phyloP scores from a whole-genome alignment of 2,329 filamentous ascomycete species.

The Pseudocercospora musae region DNA sequence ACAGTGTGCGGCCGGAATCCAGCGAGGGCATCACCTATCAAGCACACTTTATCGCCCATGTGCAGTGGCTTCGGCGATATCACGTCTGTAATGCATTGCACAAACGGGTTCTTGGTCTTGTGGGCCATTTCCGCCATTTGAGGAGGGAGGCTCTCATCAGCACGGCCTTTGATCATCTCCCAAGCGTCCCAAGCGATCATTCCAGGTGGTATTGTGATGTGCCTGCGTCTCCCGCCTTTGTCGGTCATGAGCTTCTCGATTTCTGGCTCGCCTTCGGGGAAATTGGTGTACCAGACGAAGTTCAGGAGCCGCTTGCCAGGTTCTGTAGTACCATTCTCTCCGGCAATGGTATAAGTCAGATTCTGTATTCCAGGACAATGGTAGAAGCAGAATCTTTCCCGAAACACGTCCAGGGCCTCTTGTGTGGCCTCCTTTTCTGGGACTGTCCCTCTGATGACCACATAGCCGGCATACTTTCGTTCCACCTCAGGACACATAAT shows the following conservation, averaged over 20 bases:
- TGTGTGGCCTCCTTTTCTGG: slow-evolving; percentile 36
- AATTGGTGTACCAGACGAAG: slow-evolving; percentile 48
- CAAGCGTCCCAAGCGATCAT: slow-evolving; percentile 40
- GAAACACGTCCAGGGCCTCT: slow-evolving; percentile 35
- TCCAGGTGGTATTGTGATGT: slow-evolving; percentile 44
- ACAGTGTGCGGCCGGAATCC: slow-evolving; percentile 47
- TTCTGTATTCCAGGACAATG: slow-evolving; percentile 39
- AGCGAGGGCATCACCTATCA: slow-evolving; percentile 48
- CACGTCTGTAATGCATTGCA: slow-evolving; percentile 46
- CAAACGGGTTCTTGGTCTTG: slow-evolving; percentile 42
- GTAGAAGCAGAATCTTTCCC: slow-evolving; percentile 43
- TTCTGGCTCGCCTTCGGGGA: slow-evolving; percentile 37
- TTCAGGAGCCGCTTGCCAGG: slow-evolving; percentile 45
- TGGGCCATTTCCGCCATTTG: slow-evolving; percentile 43
- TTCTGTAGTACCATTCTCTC: slow-evolving; percentile 39
- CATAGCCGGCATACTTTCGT: slow-evolving; percentile 35
- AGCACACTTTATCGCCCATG: slow-evolving; percentile 41
- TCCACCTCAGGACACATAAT: slow-evolving; percentile 31
- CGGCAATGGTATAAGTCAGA: slow-evolving; percentile 45
- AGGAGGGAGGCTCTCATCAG: slow-evolving; percentile 34
- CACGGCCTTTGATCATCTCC: slow-evolving; percentile 39
- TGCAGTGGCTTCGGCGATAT: slow-evolving; percentile 40
- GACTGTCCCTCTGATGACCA: slow-evolving; percentile 35
- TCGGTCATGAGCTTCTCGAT: slow-evolving; percentile 46
- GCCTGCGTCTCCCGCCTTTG: slow-evolving; percentile 38